Evolutionary conservation across 345 rosid species (phyloP).

Genomic region (Jatropha curcas): DNA sequence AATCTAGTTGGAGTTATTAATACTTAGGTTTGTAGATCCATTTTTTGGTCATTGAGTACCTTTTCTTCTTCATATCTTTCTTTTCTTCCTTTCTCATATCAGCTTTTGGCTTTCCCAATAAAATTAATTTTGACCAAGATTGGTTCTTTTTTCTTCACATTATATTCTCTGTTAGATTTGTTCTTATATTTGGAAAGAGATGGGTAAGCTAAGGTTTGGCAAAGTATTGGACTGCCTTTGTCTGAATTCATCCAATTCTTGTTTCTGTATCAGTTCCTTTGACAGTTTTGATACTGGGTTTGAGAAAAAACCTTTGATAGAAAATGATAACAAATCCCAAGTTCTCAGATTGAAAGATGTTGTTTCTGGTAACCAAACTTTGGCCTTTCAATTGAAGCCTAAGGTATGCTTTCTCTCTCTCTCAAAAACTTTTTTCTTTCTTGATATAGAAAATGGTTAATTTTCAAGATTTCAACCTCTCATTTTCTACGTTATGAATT

Average conservation of each 20-base stretch:
- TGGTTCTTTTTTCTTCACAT: neutral
- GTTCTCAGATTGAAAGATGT: conserved; percentile 61
- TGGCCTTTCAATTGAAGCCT: conserved; percentile 86
- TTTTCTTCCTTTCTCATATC: neutral
- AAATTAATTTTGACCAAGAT: conserved; percentile 27
- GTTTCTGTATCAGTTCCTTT: conserved; percentile 25
- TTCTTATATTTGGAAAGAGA: conserved; percentile 5
- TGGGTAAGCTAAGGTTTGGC: conserved; percentile 38
- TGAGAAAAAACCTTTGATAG: conserved; percentile 42
- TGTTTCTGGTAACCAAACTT: conserved; percentile 59
- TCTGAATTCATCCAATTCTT: conserved; percentile 20
- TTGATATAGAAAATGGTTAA: too few species aligned
- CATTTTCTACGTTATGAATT: too few species aligned
- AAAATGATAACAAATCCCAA: conserved; percentile 27
- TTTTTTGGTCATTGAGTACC: neutral
- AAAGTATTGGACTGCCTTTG: conserved; percentile 36
- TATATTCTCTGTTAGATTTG: neutral
- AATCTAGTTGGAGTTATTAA: conserved; percentile 10
- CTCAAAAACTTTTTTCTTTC: neutral
- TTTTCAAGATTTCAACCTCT: too few species aligned
- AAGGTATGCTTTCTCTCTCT: conserved; percentile 42
- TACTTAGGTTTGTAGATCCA: neutral
- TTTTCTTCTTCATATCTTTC: neutral
- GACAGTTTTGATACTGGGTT: conserved; percentile 19
- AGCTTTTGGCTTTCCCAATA: conserved; percentile 24